A percentile compares a stretch with the other conserved stretches of the same genome.
These are phyloP conservation scores for Suillus placidus DNA, from an alignment of 768 basidiomycete genomes.

Conservation along the genomic window DNA sequence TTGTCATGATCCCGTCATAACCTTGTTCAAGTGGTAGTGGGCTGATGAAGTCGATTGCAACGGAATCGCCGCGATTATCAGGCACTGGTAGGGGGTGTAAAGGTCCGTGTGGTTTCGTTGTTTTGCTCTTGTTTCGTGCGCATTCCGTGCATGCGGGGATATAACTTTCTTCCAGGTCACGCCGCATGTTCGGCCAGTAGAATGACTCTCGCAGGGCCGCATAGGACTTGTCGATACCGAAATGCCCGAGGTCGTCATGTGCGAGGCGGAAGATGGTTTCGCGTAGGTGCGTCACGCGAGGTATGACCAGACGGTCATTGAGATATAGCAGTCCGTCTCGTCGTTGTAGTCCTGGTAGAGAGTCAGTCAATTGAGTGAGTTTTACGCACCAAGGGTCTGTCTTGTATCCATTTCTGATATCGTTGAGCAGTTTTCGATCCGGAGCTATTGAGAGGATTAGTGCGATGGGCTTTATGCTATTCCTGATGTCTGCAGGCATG, in stretches of 20 bases:
- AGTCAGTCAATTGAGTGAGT: accelerated
- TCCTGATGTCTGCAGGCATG: accelerated
- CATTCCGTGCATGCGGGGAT: conserved; percentile 30
- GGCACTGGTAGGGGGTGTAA: conserved; percentile 23
- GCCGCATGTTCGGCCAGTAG: not conserved
- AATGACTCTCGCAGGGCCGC: accelerated
- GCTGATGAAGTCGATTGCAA: conserved; percentile 36
- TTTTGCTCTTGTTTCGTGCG: conserved; percentile 28
- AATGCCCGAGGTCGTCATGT: not conserved
- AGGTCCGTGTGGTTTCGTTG: conserved; percentile 19
- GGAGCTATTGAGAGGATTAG: not conserved
- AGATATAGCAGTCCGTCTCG: conserved; percentile 27
- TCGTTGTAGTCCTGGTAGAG: conserved; percentile 21
- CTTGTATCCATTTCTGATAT: conserved; percentile 9
- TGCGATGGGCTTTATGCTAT: accelerated
- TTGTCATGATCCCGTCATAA: conserved; percentile 27
- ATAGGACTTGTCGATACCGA: not conserved
- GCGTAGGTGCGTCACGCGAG: conserved; percentile 21
- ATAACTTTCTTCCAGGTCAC: not conserved
- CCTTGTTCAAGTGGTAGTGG: conserved; percentile 36
- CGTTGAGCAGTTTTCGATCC: not conserved
- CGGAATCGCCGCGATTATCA: conserved; percentile 9
- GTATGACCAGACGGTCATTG: conserved; percentile 25
- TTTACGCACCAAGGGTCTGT: conserved; percentile 13
- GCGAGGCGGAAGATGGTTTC: conserved; percentile 6